Conservation (phyloP, 2,329 filamentous ascomycete genomes). For the Chalara sp. region DNA sequence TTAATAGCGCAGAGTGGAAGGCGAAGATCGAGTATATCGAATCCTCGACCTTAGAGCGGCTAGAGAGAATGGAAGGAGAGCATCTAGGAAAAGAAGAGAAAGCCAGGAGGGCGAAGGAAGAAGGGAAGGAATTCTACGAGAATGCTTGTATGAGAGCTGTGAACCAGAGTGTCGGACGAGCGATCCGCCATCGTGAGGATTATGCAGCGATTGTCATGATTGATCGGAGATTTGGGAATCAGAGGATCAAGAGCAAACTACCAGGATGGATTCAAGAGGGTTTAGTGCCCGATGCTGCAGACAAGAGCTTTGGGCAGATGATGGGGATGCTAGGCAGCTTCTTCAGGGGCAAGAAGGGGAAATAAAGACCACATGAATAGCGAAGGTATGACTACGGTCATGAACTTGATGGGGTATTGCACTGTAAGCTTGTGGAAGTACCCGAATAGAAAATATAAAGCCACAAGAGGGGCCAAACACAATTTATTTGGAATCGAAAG, state of each 20-base stretch:
- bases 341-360: slow-evolving; percentile 44
- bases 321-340: slow-evolving; percentile 53
- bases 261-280: slow-evolving; percentile 83
- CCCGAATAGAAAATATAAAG: no score
- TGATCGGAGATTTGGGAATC: slow-evolving; percentile 70
- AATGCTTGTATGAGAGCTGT: slow-evolving; percentile 96
- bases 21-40: slow-evolving; percentile 86
- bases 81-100: slow-evolving; percentile 29
- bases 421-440: no score
- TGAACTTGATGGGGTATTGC: no score
- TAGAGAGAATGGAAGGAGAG: slow-evolving; percentile 16
- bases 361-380: background rate
- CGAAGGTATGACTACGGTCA: no score
- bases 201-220: slow-evolving; percentile 86
- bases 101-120: slow-evolving; percentile 37
- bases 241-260: slow-evolving; percentile 70
- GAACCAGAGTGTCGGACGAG: slow-evolving; percentile 91
- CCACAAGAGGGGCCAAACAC: no score
- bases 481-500: no score
- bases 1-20: slow-evolving; percentile 84
- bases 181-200: slow-evolving; percentile 80
- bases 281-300: slow-evolving; percentile 44
- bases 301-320: slow-evolving; percentile 46
- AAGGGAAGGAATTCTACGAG: slow-evolving; percentile 77
- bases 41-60: slow-evolving; percentile 39